Conservation (phyloP, 345 rosid species). For the Hibiscus trionum region DNA sequence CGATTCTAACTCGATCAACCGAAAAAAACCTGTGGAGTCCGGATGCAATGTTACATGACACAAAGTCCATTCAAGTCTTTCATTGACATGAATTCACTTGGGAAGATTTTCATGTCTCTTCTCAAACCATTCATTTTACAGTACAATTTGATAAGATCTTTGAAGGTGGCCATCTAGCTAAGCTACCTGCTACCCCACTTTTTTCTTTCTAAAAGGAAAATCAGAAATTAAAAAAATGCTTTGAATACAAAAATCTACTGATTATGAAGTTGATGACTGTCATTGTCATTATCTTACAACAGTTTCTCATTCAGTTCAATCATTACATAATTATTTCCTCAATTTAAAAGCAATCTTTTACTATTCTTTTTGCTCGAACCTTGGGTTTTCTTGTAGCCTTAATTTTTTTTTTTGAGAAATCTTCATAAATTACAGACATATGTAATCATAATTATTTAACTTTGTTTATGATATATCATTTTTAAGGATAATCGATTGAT, state of each 20-base stretch:
- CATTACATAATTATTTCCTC: background rate
- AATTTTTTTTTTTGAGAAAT: background rate
- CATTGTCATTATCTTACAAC: slow-evolving; percentile 1
- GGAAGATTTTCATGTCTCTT: background rate
- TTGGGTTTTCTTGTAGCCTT: background rate
- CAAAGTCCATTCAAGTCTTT: background rate
- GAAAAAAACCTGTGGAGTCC: too few species aligned
- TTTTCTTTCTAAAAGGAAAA: background rate
- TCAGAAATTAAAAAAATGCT: background rate
- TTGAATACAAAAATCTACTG: background rate
- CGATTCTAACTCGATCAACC: too few species aligned
- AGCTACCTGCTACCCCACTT: too few species aligned
- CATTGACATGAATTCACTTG: background rate
- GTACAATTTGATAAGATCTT: background rate
- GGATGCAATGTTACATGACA: background rate
- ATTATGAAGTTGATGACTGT: slow-evolving; percentile 1
- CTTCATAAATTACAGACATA: background rate
- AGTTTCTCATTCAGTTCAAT: background rate
- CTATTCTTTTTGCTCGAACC: background rate
- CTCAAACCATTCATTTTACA: background rate
- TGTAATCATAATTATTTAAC: background rate
- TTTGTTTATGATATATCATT: too few species aligned
- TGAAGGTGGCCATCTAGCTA: background rate
- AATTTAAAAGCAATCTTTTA: background rate
- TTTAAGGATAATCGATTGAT: too few species aligned